Conservation (phyloP, 2,329 filamentous ascomycete species). For the Tolypocladium pustulatum region DNA sequence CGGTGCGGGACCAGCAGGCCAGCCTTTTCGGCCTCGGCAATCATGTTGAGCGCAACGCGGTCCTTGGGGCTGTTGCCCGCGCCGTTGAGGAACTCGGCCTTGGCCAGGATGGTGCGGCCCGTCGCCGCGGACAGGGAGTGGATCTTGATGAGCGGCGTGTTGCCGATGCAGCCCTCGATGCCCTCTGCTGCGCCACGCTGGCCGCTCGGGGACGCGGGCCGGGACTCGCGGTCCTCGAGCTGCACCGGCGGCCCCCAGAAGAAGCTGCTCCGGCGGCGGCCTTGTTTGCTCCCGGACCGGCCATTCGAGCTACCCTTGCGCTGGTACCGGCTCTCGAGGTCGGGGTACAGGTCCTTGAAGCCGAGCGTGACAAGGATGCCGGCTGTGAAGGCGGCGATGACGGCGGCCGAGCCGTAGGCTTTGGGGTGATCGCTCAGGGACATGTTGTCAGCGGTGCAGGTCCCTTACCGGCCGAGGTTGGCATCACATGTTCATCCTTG, state of each 20-base stretch:
- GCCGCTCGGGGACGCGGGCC: not conserved
- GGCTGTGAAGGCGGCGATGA: slow-evolving; percentile 64
- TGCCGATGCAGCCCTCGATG: slow-evolving; percentile 85
- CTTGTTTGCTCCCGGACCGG: not conserved
- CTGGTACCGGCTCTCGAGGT: slow-evolving; percentile 57
- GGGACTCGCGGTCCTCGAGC: slow-evolving; percentile 34
- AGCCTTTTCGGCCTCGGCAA: slow-evolving; percentile 66
- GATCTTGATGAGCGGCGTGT: slow-evolving; percentile 82
- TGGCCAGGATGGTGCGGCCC: slow-evolving; percentile 80
- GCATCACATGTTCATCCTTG: not conserved
- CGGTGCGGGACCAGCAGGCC: slow-evolving; percentile 68
- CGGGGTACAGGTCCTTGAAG: slow-evolving; percentile 71
- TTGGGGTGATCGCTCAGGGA: slow-evolving; percentile 50
- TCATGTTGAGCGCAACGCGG: slow-evolving; percentile 84
- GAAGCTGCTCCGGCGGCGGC: slow-evolving; percentile 28
- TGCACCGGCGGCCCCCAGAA: slow-evolving; percentile 37
- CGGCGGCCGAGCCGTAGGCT: slow-evolving; percentile 53
- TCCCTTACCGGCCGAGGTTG: not conserved
- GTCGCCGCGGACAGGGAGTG: slow-evolving; percentile 78
- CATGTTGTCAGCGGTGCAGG: slow-evolving; percentile 28
- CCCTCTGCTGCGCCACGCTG: slow-evolving; percentile 42
- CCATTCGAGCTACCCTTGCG: slow-evolving; percentile 20
- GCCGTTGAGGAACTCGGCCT: slow-evolving; percentile 94
- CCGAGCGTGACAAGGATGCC: slow-evolving; percentile 67
- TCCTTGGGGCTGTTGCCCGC: slow-evolving; percentile 93